A percentile compares a stretch with the other conserved stretches of the same genome.
phyloP scores from a whole-genome alignment of 805 yeast species.

The Candida koratica region DNA sequence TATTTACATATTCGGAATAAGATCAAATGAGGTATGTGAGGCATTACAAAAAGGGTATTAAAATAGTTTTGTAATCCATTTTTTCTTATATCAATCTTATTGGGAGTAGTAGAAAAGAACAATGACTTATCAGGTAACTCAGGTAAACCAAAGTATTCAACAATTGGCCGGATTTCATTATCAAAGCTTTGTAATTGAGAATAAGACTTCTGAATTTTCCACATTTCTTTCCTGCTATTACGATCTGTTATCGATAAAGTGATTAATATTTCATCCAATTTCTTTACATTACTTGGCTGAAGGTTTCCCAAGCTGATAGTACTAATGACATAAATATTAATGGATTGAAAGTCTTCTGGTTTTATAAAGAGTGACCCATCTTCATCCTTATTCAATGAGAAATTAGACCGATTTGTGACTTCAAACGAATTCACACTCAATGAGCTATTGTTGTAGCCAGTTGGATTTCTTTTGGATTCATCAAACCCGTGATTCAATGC shows the following conservation, averaged over 20 bases:
- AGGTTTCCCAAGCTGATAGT: slow-evolving; percentile 20
- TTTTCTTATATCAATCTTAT: slow-evolving; percentile 60
- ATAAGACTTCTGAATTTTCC: slow-evolving; percentile 66
- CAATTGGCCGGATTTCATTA: slow-evolving; percentile 48
- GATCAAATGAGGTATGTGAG: slow-evolving; percentile 53
- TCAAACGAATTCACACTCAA: slow-evolving; percentile 4
- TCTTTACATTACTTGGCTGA: slow-evolving; percentile 28
- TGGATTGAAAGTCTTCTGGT: slow-evolving; percentile 54
- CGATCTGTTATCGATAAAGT: slow-evolving; percentile 63
- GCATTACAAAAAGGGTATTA: slow-evolving; percentile 50
- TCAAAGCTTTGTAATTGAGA: slow-evolving; percentile 62
- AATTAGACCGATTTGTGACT: slow-evolving; percentile 11
- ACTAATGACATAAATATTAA: slow-evolving; percentile 46
- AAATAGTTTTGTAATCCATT: slow-evolving; percentile 57
- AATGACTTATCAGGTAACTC: slow-evolving; percentile 58
- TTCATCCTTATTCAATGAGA: slow-evolving; percentile 20
- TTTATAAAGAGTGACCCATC: slow-evolving; percentile 52
- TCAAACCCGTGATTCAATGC: slow-evolving; percentile 11
- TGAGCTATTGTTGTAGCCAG: slow-evolving; percentile 1
- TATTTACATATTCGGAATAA: slow-evolving; percentile 56
- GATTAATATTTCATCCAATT: slow-evolving; percentile 55
- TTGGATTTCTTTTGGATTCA: slow-evolving; percentile 6
- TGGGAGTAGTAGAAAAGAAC: slow-evolving; percentile 59
- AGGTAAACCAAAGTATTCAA: slow-evolving; percentile 53
- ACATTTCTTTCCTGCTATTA: slow-evolving; percentile 60